phyloP scores from a whole-genome alignment of 1,284 basidiomycete genomes.

The Puccinia hordei region DNA sequence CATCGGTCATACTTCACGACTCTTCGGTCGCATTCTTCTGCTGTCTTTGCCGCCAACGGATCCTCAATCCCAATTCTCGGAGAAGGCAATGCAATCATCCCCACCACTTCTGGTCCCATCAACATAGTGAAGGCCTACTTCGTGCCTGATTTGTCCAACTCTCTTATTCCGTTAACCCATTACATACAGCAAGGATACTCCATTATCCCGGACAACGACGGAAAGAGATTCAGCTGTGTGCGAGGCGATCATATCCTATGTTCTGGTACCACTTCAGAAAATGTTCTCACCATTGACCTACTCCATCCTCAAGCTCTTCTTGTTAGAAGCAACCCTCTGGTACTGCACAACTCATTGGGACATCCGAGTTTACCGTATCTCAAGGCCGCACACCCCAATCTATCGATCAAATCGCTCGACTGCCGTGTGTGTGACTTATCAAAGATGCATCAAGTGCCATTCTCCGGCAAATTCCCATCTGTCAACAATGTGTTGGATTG shows the following conservation, averaged over 20 bases:
- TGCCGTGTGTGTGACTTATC: background rate
- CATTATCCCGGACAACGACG: background rate
- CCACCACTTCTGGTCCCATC: background rate
- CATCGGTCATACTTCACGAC: background rate
- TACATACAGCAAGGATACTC: background rate
- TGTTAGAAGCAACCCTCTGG: background rate
- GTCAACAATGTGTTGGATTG: background rate
- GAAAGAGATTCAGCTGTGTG: background rate
- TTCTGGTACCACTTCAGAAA: background rate
- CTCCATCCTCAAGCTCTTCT: background rate
- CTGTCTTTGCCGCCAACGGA: background rate
- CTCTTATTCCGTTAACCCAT: background rate
- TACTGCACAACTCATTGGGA: background rate
- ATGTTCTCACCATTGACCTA: background rate
- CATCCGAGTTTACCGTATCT: slow-evolving; percentile 5
- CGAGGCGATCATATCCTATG: background rate
- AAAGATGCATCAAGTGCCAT: background rate
- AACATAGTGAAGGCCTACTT: background rate
- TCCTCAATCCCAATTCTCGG: background rate
- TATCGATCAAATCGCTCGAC: background rate
- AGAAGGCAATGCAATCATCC: background rate
- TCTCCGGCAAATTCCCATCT: background rate
- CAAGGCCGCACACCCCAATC: too few species aligned
- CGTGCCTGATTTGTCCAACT: background rate
- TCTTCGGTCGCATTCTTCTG: background rate